These are phyloP conservation scores for Aspergillus spinulosporus DNA, from an alignment of 2,329 filamentous ascomycete species.

Conservation along the genomic window DNA sequence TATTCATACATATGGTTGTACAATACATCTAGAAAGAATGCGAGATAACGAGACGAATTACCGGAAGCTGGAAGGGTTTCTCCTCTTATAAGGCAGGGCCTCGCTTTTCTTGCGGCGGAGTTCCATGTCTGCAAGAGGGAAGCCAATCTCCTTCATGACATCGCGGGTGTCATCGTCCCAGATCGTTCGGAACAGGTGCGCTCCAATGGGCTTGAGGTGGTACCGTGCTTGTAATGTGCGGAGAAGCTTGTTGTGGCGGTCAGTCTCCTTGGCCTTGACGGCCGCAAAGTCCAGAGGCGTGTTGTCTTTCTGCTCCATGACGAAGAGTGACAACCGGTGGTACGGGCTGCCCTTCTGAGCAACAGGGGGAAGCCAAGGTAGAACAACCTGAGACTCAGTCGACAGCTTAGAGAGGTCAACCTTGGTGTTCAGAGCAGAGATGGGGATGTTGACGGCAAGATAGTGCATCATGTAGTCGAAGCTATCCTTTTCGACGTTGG, in stretches of 20 bases:
- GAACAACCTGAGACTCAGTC: slow-evolving; percentile 64
- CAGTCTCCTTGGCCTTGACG: slow-evolving; percentile 53
- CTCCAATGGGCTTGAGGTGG: slow-evolving; percentile 70
- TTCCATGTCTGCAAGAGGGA: slow-evolving; percentile 77
- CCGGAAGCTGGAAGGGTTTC: slow-evolving; percentile 51
- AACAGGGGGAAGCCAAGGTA: slow-evolving; percentile 81
- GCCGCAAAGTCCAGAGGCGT: slow-evolving; percentile 58
- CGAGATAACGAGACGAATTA: slow-evolving; percentile 28
- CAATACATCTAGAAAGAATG: slow-evolving; percentile 39
- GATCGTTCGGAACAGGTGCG: slow-evolving; percentile 80
- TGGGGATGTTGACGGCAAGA: slow-evolving; percentile 71
- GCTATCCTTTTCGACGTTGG: slow-evolving; percentile 69
- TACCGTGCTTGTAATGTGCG: slow-evolving; percentile 73
- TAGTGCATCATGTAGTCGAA: slow-evolving; percentile 86
- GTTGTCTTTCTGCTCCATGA: slow-evolving; percentile 74
- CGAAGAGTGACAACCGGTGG: slow-evolving; percentile 80
- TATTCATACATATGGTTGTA: slow-evolving; percentile 48
- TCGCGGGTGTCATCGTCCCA: slow-evolving; percentile 85
- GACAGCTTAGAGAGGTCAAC: slow-evolving; percentile 66
- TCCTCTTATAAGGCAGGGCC: slow-evolving; percentile 64
- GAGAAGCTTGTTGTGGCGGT: slow-evolving; percentile 70
- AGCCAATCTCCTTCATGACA: slow-evolving; percentile 78
- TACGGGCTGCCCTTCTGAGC: slow-evolving; percentile 89
- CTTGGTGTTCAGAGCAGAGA: slow-evolving; percentile 61
- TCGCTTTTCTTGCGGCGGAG: slow-evolving; percentile 78